Base-by-base conservation (phyloP, 805 yeast species). In the Kodamaea jinghongensis region DNA sequence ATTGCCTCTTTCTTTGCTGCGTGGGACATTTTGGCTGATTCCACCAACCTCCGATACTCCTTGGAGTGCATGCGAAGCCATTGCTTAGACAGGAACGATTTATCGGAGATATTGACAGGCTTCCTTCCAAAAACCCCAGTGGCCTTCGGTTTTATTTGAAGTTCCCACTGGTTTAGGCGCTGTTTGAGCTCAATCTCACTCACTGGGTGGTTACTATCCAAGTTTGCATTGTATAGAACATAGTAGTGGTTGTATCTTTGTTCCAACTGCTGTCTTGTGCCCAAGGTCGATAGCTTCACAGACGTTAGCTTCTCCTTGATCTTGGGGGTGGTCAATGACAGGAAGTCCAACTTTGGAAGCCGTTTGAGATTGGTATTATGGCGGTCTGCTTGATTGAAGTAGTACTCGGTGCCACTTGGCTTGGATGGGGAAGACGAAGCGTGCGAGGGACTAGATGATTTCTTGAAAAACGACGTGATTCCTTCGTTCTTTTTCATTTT, bases 191-290 rank as follows among this genome's bases (percentile, higher is more conserved):
- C 74, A 28, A 66, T 61, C 15, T 78, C 80, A 17, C 76, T 60
- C 3, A 75, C 76, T 0, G 96, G 96, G 22, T 67, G 70, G 26
- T 75, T 64, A 4, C 89, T 75, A 54, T 88, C 96, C 31, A 81
- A 72, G 52, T 88, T 88, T 9, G 96, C 81, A 54, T 90, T 90
- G 79, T 82, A 84, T 8, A 88, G 54, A 23, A 81, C 77, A 41
- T 83, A 78, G 65, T 80, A 90, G 48, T 89, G 91, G 45, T 78
- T 81, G 54, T 85, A 85, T 29, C 98, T 63, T 13, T 74, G 61
- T 44, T 86, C 90, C 49, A 89, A 52, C 46, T 77, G 81, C 11
- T 61, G 62, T 44, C 86, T 68, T 1, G 82, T 60, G 0, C 97
- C 98, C 7, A 56, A 58, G 0, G 78, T 68, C 0, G 89, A 75